Percentiles rank a stretch among this genome's conserved stretches.
Evolutionary conservation across 192 early-diverging fungal species (phyloP).

Genomic region (Helicostylum pulchrum): DNA sequence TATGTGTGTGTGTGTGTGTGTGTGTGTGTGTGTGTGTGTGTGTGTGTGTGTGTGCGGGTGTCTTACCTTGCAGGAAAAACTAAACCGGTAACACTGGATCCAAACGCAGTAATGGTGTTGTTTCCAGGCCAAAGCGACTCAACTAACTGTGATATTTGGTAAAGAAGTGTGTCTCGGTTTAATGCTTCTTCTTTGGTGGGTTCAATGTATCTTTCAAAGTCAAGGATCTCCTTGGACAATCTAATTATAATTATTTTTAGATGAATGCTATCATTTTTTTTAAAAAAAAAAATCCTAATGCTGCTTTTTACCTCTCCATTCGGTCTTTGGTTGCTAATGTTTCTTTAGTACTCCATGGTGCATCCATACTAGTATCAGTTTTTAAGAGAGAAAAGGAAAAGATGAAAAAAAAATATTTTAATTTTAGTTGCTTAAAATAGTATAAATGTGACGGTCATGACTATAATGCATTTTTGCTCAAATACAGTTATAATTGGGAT

Average conservation of each 20-base stretch:
- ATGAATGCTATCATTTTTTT: no score
- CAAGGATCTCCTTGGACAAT: conserved; percentile 22
- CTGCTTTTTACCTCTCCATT: not conserved
- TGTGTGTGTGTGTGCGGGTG: no score
- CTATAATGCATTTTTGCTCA: no score
- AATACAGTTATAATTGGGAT: no score
- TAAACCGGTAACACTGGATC: conserved; percentile 22
- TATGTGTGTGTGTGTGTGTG: no score
- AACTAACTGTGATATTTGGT: not conserved
- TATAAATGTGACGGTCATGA: no score
- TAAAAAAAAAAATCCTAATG: not conserved
- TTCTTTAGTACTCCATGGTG: conserved; percentile 9
- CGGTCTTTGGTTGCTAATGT: not conserved
- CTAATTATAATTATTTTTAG: conserved; percentile 5
- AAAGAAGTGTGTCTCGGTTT: not conserved
- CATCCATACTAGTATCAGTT: not conserved
- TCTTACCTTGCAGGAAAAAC: conserved; percentile 26
- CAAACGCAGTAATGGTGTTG: conserved; percentile 3
- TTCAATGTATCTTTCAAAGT: conserved; percentile 22
- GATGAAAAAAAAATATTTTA: not conserved
- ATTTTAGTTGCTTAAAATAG: no score
- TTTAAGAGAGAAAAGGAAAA: not conserved
- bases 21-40: no score
- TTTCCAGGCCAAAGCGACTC: not conserved
- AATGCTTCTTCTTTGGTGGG: conserved; percentile 16